Evolutionary conservation across 176 grass and related monocot species (phyloP), one percentile per base, ranked within the genome.

Genomic region (Metroxylon sagu): DNA sequence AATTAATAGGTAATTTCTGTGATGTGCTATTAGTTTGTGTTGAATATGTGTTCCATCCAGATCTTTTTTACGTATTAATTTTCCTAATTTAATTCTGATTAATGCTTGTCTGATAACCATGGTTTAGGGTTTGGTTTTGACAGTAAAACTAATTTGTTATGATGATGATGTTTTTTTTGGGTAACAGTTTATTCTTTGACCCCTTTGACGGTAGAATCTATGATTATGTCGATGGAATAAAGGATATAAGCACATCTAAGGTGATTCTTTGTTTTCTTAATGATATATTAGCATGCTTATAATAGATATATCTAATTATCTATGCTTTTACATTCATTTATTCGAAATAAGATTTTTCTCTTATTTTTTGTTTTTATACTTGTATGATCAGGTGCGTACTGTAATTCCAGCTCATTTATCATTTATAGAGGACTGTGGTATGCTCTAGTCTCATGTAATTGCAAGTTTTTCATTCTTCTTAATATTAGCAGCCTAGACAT

Each of bases 211-310:
- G 12, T 61, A 82, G 1, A 64, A 81, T 96, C 53, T 90, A 96
- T 61, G 92, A 90, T 82, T 96, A 96, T 82, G 83, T 96, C 60
- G 79, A 82, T 77, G 92, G 92, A 81, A 67, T 96, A 54, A 78
- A 27, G 60, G 87, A 96, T 77, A 51, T 96, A 53, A 90, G 63
- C 50, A 82, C 71, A 67, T 87, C 72, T 15, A 96, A 85, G 85
- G 92, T 96, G 87, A 79, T 19, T 43, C 35, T 43, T 43, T 43
- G 0, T 43, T 3, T 43, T 23, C 21, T 23, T 23, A 23, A 23
- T 23, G 21, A 23, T 23, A 23, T 43, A 10, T 43, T 43, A 43
- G 12, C 12, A 43, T 1, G 35, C 8, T 12, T 43, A 10, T 43
- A 12, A 10, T 2, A 43, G 35, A 6, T 43, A 43, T 12, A 43